phyloP scores from a whole-genome alignment of 352 stramenopile species.

The Phytophthora pistaciae region DNA sequence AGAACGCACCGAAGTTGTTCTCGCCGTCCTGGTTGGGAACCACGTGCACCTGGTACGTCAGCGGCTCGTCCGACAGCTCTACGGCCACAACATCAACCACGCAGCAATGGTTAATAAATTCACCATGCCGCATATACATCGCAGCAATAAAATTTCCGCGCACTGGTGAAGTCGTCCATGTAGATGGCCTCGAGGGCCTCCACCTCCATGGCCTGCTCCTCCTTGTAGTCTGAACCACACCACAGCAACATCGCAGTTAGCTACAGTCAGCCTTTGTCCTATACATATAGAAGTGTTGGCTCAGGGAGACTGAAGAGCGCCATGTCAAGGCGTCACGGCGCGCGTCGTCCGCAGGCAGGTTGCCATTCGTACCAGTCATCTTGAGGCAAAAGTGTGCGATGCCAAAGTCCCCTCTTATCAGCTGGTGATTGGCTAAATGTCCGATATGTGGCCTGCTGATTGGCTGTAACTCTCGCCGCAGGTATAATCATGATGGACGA shows the following conservation, averaged over 20 bases:
- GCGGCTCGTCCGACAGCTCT: constrained; percentile 84
- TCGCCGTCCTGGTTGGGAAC: constrained; percentile 87
- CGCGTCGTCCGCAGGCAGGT: constrained; percentile 4
- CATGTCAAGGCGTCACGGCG: not conserved
- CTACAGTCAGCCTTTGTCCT: not conserved
- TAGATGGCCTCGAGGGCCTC: constrained; percentile 92
- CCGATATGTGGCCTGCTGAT: constrained; percentile 13
- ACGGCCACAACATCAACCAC: constrained; percentile 5
- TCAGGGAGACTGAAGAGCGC: not conserved
- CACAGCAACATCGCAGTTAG: constrained; percentile 1
- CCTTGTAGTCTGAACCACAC: constrained; percentile 77
- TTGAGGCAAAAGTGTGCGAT: constrained; percentile 26
- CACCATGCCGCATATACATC: constrained; percentile 1
- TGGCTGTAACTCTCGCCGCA: constrained; percentile 29
- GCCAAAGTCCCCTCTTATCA: constrained; percentile 25
- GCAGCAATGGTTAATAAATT: not conserved
- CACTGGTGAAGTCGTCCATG: constrained; percentile 91
- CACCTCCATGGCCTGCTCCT: constrained; percentile 91
- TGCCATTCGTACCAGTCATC: constrained; percentile 73
- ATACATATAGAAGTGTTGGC: constrained; percentile 3
- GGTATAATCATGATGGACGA: constrained; percentile 53
- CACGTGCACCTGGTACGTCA: constrained; percentile 81
- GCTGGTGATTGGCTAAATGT: constrained; percentile 45
- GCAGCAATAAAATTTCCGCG: constrained; percentile 21
- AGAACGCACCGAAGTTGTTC: constrained; percentile 76